Conservation (phyloP, 495 filamentous ascomycete species). For the Cercophora sp. region DNA sequence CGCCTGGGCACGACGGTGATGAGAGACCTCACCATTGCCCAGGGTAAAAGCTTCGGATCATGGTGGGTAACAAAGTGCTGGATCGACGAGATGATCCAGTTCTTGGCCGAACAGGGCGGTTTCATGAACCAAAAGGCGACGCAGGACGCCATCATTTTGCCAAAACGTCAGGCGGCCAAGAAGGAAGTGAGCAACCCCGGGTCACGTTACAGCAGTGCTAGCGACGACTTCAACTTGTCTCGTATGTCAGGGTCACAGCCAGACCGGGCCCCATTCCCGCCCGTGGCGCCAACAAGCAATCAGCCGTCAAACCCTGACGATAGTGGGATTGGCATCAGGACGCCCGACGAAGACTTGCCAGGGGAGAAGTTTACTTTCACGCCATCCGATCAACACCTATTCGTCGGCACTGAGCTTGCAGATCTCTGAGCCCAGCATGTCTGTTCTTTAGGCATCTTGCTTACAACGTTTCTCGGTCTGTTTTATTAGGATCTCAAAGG, state of each 20-base stretch:
- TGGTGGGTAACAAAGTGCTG: slow-evolving; percentile 99
- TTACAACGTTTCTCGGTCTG: slow-evolving; percentile 7
- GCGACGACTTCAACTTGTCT: slow-evolving; percentile 37
- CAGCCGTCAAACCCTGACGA: slow-evolving; percentile 54
- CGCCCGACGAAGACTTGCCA: slow-evolving; percentile 56
- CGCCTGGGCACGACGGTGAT: slow-evolving; percentile 65
- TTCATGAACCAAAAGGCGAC: slow-evolving; percentile 60
- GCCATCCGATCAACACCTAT: slow-evolving; percentile 23
- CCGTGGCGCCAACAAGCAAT: slow-evolving; percentile 25
- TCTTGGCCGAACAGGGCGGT: slow-evolving; percentile 87
- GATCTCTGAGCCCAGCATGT: slow-evolving; percentile 9
- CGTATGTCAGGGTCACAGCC: slow-evolving; percentile 36
- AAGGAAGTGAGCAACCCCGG: slow-evolving; percentile 30
- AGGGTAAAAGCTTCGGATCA: slow-evolving; percentile 80
- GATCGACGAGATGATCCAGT: slow-evolving; percentile 91
- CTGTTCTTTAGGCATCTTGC: slow-evolving; percentile 7
- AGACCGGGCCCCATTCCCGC: slow-evolving; percentile 40
- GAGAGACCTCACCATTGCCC: slow-evolving; percentile 75
- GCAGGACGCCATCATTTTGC: slow-evolving; percentile 13
- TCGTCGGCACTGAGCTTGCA: slow-evolving; percentile 26
- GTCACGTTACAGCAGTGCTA: slow-evolving; percentile 42
- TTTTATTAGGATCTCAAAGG: slow-evolving; percentile 22
- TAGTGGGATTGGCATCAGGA: slow-evolving; percentile 64
- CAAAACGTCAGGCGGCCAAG: slow-evolving; percentile 27
- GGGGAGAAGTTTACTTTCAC: slow-evolving; percentile 50